phyloP scores from a whole-genome alignment of 2,329 filamentous ascomycete species.

The Fusarium sublunatum region DNA sequence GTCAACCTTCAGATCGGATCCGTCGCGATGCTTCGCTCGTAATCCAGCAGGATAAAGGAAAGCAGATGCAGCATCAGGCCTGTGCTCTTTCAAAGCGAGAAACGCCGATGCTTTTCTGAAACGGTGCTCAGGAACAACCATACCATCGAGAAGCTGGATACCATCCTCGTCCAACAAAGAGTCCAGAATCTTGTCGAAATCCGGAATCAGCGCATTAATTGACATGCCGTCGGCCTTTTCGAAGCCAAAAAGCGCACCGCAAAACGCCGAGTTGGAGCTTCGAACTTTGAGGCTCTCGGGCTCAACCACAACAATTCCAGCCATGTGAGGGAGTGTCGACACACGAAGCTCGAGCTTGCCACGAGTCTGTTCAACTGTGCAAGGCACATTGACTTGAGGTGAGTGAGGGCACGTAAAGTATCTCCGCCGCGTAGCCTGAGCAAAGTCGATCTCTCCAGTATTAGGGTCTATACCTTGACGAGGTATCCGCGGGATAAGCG shows the following conservation, averaged over 20 bases:
- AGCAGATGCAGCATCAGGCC: slow-evolving; percentile 78
- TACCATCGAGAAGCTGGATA: slow-evolving; percentile 86
- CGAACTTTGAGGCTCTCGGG: slow-evolving; percentile 81
- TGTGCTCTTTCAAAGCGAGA: slow-evolving; percentile 84
- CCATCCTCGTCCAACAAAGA: slow-evolving; percentile 89
- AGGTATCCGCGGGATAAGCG: slow-evolving; percentile 84
- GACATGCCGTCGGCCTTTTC: slow-evolving; percentile 82
- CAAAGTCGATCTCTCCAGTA: slow-evolving; percentile 81
- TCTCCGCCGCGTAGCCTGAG: slow-evolving; percentile 75
- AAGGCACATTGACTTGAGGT: slow-evolving; percentile 83
- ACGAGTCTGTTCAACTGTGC: slow-evolving; percentile 79
- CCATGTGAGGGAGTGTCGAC: slow-evolving; percentile 96
- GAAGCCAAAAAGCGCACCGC: slow-evolving; percentile 89
- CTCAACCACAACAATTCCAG: slow-evolving; percentile 93
- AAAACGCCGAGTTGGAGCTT: slow-evolving; percentile 96
- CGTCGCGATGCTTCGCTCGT: slow-evolving; percentile 87
- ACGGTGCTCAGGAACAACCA: slow-evolving; percentile 95
- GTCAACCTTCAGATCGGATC: slow-evolving; percentile 91
- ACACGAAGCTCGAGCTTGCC: slow-evolving; percentile 80
- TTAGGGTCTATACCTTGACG: slow-evolving; percentile 77
- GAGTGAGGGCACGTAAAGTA: slow-evolving; percentile 88
- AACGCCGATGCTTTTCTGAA: slow-evolving; percentile 90
- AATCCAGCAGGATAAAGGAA: slow-evolving; percentile 89
- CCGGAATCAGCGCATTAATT: slow-evolving; percentile 84
- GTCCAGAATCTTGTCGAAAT: slow-evolving; percentile 84